phyloP scores from a whole-genome alignment of 495 filamentous ascomycete genomes.

The Glarea lozoyensis region DNA sequence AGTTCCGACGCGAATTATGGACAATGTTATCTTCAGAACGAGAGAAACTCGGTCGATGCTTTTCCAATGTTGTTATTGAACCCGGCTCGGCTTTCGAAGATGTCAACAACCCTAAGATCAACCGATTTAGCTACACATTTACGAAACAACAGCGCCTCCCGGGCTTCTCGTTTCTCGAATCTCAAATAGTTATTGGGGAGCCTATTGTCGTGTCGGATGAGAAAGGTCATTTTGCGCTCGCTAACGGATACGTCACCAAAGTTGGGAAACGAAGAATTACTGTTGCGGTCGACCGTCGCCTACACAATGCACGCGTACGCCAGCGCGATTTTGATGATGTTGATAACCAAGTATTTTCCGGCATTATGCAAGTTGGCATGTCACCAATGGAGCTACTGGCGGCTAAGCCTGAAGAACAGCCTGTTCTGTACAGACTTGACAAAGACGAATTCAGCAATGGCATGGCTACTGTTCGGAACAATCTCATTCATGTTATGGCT shows the following conservation, averaged over 20 bases:
- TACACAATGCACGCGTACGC: conserved; percentile 77
- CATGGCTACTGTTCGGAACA: conserved; percentile 90
- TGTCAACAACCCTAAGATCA: conserved; percentile 65
- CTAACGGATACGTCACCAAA: conserved; percentile 78
- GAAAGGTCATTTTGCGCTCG: conserved; percentile 85
- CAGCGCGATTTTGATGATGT: conserved; percentile 63
- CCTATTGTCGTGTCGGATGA: conserved; percentile 96
- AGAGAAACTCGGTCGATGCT: conserved; percentile 70
- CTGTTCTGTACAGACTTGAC: conserved; percentile 73
- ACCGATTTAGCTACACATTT: conserved; percentile 79
- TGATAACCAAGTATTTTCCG: conserved; percentile 74
- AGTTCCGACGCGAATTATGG: conserved; percentile 83
- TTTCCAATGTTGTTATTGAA: conserved; percentile 60
- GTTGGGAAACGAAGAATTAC: conserved; percentile 65
- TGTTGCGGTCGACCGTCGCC: conserved; percentile 77
- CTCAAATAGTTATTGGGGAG: conserved; percentile 81
- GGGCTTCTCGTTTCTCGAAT: conserved; percentile 77
- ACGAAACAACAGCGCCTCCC: conserved; percentile 50
- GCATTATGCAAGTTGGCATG: conserved; percentile 92
- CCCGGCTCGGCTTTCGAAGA: conserved; percentile 64
- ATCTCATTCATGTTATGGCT: conserved; percentile 85
- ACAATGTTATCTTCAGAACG: conserved; percentile 85
- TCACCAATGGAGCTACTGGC: conserved; percentile 37
- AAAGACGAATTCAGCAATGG: conserved; percentile 98
- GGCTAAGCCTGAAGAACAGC: conserved; percentile 39